Evolutionary conservation across 371 early-diverging fungal genomes (phyloP).

Genomic region (Mortierella sp.): DNA sequence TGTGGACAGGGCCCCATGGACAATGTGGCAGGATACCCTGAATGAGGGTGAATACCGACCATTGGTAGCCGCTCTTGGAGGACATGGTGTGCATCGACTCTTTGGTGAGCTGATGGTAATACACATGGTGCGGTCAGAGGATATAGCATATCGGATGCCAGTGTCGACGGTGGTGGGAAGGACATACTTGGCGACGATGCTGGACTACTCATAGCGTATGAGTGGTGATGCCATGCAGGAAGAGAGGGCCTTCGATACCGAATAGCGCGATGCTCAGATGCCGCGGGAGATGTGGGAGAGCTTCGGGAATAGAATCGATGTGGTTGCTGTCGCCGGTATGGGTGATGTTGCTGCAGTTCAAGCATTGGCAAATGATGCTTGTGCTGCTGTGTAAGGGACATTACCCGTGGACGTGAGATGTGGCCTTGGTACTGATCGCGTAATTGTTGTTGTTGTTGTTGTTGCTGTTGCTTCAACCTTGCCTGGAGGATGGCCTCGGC

Average conservation of each 20-base stretch:
- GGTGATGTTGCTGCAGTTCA: conserved; percentile 6
- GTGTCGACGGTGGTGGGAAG: not conserved
- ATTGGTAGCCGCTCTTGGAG: conserved; percentile 1
- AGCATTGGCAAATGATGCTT: conserved; percentile 2
- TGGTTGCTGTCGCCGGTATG: conserved; percentile 7
- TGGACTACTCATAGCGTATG: conserved; percentile 17
- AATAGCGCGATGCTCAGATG: conserved; percentile 22
- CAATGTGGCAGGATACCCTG: not conserved
- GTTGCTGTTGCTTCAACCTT: not conserved
- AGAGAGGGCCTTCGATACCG: conserved; percentile 32
- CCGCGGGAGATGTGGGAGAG: conserved; percentile 41
- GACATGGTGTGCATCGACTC: conserved; percentile 1
- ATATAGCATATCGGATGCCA: conserved; percentile 8
- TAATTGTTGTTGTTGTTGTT: conserved; percentile 26
- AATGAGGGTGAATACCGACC: not conserved
- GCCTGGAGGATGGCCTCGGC: conserved; percentile 44
- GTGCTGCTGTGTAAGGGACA: conserved; percentile 18
- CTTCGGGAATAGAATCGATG: conserved; percentile 16
- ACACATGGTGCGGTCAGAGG: not conserved
- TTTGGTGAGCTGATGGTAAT: conserved; percentile 1
- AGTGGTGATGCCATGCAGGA: conserved; percentile 32
- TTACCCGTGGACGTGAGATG: conserved; percentile 74
- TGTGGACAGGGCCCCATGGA: conserved; percentile 3
- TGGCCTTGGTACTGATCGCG: conserved; percentile 61
- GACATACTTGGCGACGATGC: not conserved